A percentile compares a stretch with the other conserved stretches of the same genome.
Evolutionary conservation across 83 land plant genomes (phyloP).

Genomic region (Larix sibirica): DNA sequence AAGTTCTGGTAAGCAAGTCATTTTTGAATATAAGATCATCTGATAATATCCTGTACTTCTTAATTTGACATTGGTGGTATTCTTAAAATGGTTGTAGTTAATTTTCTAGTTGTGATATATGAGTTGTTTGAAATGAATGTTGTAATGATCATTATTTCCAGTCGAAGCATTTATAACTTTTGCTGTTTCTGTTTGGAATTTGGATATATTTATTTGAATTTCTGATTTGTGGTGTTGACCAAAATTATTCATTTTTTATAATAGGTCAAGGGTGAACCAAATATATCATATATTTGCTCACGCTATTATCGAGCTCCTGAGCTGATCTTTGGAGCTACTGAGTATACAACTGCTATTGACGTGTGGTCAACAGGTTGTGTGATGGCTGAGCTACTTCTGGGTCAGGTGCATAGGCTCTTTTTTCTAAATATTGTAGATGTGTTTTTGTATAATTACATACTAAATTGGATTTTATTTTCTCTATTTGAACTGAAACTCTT

Average conservation of each 20-base stretch:
- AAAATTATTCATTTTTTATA: not conserved
- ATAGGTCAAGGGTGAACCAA: conserved; percentile 63
- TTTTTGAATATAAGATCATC: not conserved
- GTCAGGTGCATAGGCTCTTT: conserved; percentile 34
- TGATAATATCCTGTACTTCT: not conserved
- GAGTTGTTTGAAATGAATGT: not conserved
- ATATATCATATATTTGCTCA: conserved; percentile 67
- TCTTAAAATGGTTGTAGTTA: not conserved
- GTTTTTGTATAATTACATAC: not conserved
- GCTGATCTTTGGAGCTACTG: conserved; percentile 70
- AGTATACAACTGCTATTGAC: conserved; percentile 73
- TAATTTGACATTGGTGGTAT: not conserved
- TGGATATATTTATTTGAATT: not conserved
- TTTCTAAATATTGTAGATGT: not conserved
- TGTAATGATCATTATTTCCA: not conserved
- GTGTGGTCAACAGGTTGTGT: conserved; percentile 75
- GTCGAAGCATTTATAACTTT: too few species aligned
- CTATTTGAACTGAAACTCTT: not conserved
- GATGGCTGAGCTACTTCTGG: conserved; percentile 61
- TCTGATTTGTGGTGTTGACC: not conserved
- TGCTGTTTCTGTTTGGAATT: too few species aligned
- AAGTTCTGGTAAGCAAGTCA: conserved; percentile 55
- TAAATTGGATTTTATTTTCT: not conserved
- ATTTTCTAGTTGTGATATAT: not conserved
- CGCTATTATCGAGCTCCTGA: conserved; percentile 74